Percentiles rank a stretch among this genome's conserved stretches.
phyloP scores from a whole-genome alignment of 2,329 filamentous ascomycete genomes.

The Arthrobotrys conoides region DNA sequence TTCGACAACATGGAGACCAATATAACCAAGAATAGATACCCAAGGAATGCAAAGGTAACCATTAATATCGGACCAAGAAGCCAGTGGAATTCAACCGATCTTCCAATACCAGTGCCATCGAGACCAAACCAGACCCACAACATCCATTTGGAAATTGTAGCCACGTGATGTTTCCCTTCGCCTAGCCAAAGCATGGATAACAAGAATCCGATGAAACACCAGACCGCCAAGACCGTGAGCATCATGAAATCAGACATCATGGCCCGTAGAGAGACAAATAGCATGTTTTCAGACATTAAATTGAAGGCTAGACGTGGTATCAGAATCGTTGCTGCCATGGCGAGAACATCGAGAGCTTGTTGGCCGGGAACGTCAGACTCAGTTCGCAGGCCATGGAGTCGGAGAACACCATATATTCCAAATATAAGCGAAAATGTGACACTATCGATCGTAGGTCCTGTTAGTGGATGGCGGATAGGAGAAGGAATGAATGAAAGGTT shows the following conservation, averaged over 20 bases:
- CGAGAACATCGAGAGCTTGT: conserved; percentile 83
- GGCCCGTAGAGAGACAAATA: conserved; percentile 83
- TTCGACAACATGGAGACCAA: conserved; percentile 88
- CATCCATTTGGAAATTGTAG: conserved; percentile 90
- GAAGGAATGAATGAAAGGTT: neutral
- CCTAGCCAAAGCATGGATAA: conserved; percentile 84
- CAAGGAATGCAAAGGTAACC: conserved; percentile 86
- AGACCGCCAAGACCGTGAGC: conserved; percentile 80
- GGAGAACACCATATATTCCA: conserved; percentile 76
- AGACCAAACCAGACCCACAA: conserved; percentile 93
- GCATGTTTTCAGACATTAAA: conserved; percentile 84
- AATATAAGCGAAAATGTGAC: conserved; percentile 83
- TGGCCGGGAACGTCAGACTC: conserved; percentile 71
- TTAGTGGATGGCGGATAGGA: neutral
- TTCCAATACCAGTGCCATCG: conserved; percentile 76
- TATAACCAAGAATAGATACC: conserved; percentile 90
- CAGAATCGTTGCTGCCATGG: conserved; percentile 82
- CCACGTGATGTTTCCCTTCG: conserved; percentile 74
- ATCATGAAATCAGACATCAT: conserved; percentile 91
- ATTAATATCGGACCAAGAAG: conserved; percentile 84
- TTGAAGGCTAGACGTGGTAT: conserved; percentile 86
- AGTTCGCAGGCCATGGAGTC: conserved; percentile 75
- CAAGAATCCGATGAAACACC: conserved; percentile 87
- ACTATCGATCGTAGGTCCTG: conserved; percentile 32
- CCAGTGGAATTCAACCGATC: conserved; percentile 79